phyloP scores from a whole-genome alignment of 2,329 filamentous ascomycete genomes.

The Fusarium paranaense region DNA sequence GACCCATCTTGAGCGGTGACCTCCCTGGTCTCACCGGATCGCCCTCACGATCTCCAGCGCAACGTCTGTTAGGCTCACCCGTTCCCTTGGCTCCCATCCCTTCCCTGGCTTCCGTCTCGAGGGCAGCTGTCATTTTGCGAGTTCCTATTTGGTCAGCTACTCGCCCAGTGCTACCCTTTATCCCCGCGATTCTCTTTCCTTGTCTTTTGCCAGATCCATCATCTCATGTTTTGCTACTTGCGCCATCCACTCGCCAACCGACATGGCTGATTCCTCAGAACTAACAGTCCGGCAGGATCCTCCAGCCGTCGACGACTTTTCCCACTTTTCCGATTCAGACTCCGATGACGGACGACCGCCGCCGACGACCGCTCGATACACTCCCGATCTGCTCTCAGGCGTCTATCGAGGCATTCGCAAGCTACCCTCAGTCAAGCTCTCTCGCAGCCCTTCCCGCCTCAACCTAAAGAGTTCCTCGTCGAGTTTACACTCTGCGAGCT shows the following conservation, averaged over 20 bases:
- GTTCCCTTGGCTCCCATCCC: conserved; percentile 25
- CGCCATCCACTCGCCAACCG: conserved; percentile 21
- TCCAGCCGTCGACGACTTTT: conserved; percentile 45
- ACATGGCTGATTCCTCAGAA: conserved; percentile 46
- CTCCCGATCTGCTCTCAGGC: conserved; percentile 62
- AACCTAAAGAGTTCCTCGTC: conserved; percentile 48
- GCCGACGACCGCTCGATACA: conserved; percentile 45
- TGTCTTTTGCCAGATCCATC: conserved; percentile 9
- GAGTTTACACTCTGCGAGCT: conserved; percentile 27
- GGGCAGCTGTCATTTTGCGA: background rate
- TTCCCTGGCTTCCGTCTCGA: background rate
- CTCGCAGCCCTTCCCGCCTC: conserved; percentile 58
- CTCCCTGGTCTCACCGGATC: conserved; percentile 42
- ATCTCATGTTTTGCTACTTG: conserved; percentile 26
- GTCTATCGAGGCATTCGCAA: conserved; percentile 65
- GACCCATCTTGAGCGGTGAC: conserved; percentile 43
- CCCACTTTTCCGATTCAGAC: conserved; percentile 59
- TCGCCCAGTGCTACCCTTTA: conserved; percentile 20
- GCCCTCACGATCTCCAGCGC: conserved; percentile 42
- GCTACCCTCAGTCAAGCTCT: conserved; percentile 57
- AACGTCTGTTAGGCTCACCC: conserved; percentile 32
- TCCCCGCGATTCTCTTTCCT: conserved; percentile 10
- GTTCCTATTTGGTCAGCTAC: conserved; percentile 33
- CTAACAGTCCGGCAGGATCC: conserved; percentile 49
- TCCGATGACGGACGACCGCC: conserved; percentile 51